phyloP scores from a whole-genome alignment of 2,329 filamentous ascomycete species.

The Fusarium denticulatum region DNA sequence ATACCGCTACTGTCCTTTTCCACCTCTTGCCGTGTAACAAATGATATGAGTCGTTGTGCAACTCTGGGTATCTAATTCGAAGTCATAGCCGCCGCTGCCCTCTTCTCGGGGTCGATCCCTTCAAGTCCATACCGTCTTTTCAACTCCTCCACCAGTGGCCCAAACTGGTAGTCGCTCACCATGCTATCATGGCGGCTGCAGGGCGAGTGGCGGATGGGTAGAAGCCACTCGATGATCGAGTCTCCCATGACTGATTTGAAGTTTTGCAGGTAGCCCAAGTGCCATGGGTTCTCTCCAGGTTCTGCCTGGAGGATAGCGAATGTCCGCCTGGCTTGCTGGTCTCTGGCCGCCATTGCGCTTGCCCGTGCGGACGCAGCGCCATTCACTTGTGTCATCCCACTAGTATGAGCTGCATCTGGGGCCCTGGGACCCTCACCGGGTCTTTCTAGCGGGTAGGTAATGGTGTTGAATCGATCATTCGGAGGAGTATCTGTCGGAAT shows the following conservation, averaged over 20 bases:
- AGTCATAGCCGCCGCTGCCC: conserved; percentile 33
- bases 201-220: conserved; percentile 80
- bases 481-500: conserved; percentile 63
- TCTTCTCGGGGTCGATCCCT: conserved; percentile 11
- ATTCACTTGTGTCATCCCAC: background rate
- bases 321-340: conserved; percentile 65
- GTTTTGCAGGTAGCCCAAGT: conserved; percentile 76
- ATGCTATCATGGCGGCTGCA: conserved; percentile 74
- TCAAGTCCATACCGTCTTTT: conserved; percentile 53
- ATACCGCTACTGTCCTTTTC: background rate
- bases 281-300: conserved; percentile 85
- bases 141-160: conserved; percentile 67
- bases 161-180: conserved; percentile 75
- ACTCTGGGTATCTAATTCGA: conserved; percentile 34
- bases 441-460: conserved; percentile 66
- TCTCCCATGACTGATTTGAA: conserved; percentile 83
- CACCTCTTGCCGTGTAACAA: conserved; percentile 6
- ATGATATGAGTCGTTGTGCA: conserved; percentile 15
- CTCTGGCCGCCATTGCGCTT: conserved; percentile 46
- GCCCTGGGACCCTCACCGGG: conserved; percentile 18
- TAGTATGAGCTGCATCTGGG: conserved; percentile 7
- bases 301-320: conserved; percentile 83
- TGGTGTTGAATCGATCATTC: conserved; percentile 58
- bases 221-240: conserved; percentile 77
- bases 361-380: conserved; percentile 24